Percentiles rank a stretch among this genome's conserved stretches.
phyloP scores from a whole-genome alignment of 2,329 filamentous ascomycete genomes.

The Fusarium mundagurra region DNA sequence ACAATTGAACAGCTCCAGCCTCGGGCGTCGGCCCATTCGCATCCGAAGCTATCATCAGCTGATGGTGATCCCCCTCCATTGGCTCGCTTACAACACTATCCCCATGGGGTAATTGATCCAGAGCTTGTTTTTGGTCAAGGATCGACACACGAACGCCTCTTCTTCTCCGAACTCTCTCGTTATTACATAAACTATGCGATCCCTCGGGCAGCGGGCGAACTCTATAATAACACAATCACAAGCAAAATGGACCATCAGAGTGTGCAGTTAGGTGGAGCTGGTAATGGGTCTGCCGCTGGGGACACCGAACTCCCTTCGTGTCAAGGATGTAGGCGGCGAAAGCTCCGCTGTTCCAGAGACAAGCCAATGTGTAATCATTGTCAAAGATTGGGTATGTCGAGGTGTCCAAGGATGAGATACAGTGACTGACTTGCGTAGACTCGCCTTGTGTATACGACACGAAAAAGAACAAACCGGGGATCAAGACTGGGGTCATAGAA shows the following conservation, averaged over 20 bases:
- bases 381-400: conserved; percentile 16
- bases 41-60: conserved; percentile 12
- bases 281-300: background rate
- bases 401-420: rapidly evolving
- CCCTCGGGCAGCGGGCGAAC: conserved; percentile 31
- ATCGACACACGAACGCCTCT: conserved; percentile 8
- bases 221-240: background rate
- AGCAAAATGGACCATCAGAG: background rate
- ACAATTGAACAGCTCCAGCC: background rate
- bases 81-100: conserved; percentile 17
- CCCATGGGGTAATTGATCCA: conserved; percentile 2
- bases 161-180: background rate
- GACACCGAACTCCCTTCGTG: conserved; percentile 31
- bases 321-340: conserved; percentile 36
- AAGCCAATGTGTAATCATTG: conserved; percentile 36
- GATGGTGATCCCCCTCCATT: conserved; percentile 1
- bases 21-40: conserved; percentile 29
- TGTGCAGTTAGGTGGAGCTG: background rate
- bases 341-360: conserved; percentile 35
- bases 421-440: conserved; percentile 1
- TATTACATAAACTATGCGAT: conserved; percentile 1
- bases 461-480: conserved; percentile 30
- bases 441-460: conserved; percentile 23
- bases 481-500: conserved; percentile 30
- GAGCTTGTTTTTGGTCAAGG: background rate